Evolutionary conservation across 31 red algal species (phyloP).

Genomic region (Odonthalia washingtoniensis): DNA sequence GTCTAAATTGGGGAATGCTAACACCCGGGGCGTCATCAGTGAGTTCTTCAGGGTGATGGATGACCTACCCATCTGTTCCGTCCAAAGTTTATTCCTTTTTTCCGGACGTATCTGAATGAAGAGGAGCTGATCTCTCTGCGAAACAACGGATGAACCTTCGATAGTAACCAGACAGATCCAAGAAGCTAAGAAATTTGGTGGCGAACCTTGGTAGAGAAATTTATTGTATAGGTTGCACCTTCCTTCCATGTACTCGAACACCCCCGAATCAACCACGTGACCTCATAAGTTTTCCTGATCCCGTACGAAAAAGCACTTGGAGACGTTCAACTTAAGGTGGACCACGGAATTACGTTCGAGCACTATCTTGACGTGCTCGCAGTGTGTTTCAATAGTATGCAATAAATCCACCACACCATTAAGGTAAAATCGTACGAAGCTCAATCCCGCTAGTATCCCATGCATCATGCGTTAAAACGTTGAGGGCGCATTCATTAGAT

Average conservation of each 20-base stretch:
- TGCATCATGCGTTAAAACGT: no score
- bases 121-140: neutral
- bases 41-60: neutral
- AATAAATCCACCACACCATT: neutral
- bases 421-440: no score
- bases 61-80: neutral
- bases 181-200: slow-evolving; percentile 18
- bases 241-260: neutral
- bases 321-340: slow-evolving; percentile 11
- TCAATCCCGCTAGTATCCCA: no score
- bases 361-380: neutral
- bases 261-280: neutral
- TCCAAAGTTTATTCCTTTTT: neutral
- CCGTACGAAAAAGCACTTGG: slow-evolving; percentile 18
- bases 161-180: slow-evolving; percentile 1
- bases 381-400: neutral
- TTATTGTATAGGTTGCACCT: neutral
- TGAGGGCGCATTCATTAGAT: no score
- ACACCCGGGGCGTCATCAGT: neutral
- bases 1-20: no score
- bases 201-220: neutral
- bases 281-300: neutral
- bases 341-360: neutral
- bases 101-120: neutral
- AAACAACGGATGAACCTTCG: no score